Percentiles rank a stretch among this genome's conserved stretches.
phyloP scores from a whole-genome alignment of 129 eudicot genomes.

The Smallanthus sonchifolius region DNA sequence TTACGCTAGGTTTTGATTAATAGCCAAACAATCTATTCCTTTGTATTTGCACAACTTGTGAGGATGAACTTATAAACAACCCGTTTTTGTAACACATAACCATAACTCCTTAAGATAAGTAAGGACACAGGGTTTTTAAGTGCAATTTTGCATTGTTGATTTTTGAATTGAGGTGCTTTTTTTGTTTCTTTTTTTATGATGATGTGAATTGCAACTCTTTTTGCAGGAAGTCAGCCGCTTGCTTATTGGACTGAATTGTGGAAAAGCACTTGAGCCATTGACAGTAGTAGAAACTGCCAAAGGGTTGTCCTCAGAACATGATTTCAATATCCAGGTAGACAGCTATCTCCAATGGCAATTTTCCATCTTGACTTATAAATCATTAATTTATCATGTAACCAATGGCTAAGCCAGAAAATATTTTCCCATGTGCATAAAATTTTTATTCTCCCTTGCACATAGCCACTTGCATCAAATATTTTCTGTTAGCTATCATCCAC shows the following conservation, averaged over 20 bases:
- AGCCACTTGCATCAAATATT: not conserved
- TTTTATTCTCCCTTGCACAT: not conserved
- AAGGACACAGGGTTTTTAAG: not conserved
- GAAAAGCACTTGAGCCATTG: constrained; percentile 55
- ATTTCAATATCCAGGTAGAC: constrained; percentile 84
- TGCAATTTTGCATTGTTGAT: not conserved
- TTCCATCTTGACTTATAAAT: not conserved
- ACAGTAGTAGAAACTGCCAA: constrained; percentile 45
- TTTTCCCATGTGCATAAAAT: not conserved
- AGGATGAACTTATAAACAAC: not conserved
- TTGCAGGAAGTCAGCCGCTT: constrained; percentile 85
- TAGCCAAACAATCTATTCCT: not conserved
- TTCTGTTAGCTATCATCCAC: not conserved
- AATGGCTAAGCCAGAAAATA: not conserved
- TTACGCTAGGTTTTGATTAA: not conserved
- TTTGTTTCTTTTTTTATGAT: not conserved
- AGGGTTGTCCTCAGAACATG: constrained; percentile 58
- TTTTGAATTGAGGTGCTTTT: not conserved
- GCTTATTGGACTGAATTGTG: constrained; percentile 86
- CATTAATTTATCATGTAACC: constrained; percentile 2
- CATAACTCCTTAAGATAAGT: constrained; percentile 1
- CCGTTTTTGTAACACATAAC: not conserved
- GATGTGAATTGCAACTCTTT: not conserved
- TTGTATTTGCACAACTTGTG: not conserved
- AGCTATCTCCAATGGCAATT: not conserved